These are phyloP conservation scores for Sphagnum fallax DNA, from an alignment of 228 moss, liverwort and hornwort genomes.

Conservation along the genomic window DNA sequence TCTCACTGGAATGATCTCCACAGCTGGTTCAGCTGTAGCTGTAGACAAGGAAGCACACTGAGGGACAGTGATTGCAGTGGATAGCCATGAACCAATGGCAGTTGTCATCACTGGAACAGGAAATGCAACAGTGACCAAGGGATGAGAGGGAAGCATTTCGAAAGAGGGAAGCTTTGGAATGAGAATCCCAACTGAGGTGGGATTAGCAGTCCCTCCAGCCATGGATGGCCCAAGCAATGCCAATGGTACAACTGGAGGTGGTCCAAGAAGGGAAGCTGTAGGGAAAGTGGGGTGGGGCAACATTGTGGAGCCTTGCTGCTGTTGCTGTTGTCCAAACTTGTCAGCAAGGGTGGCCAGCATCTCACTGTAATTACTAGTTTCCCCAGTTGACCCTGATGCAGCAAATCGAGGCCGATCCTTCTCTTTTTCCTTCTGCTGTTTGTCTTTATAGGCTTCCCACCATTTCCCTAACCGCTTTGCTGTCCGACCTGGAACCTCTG, in stretches of 20 bases:
- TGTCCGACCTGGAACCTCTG: conserved; percentile 35
- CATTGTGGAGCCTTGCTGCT: conserved; percentile 15
- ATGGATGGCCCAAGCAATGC: conserved; percentile 8
- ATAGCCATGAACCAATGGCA: conserved; percentile 16
- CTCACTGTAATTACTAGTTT: conserved; percentile 26
- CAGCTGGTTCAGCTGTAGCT: conserved; percentile 1
- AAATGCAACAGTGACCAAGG: conserved; percentile 10
- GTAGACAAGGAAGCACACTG: conserved; percentile 3
- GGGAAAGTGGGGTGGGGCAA: conserved; percentile 19
- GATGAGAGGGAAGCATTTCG: conserved; percentile 2
- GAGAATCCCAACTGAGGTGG: conserved; percentile 1
- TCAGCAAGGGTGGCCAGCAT: conserved; percentile 29
- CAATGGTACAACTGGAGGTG: conserved; percentile 8
- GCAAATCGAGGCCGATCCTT: conserved; percentile 16
- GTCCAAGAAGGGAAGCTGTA: conserved; percentile 1
- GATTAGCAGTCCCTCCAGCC: conserved; percentile 2
- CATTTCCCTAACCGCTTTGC: conserved; percentile 38
- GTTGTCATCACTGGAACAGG: conserved; percentile 12
- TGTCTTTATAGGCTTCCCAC: conserved; percentile 41
- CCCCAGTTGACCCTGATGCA: conserved; percentile 12
- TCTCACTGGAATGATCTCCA: conserved; percentile 7
- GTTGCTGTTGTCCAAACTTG: conserved; percentile 26
- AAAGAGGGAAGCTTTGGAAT: conserved; percentile 9
- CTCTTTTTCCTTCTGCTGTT: conserved; percentile 35
- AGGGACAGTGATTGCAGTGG: conserved; percentile 8